These are phyloP conservation scores for Lachnum nothofagi DNA, from an alignment of 2,329 filamentous ascomycete species.

Conservation along the genomic window DNA sequence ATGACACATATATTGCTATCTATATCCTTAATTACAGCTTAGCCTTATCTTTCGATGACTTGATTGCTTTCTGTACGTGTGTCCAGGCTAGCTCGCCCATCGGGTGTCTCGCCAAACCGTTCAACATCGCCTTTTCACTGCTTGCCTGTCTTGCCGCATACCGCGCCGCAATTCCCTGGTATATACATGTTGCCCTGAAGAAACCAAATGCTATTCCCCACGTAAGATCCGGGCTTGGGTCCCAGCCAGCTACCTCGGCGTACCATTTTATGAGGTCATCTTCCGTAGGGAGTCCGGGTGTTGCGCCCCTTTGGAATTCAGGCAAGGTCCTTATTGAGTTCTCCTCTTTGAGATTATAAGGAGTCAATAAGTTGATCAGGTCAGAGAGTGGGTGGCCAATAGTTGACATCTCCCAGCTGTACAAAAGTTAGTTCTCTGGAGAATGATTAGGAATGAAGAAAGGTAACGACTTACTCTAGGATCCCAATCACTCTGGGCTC, in stretches of 20 bases:
- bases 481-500: constrained; percentile 87
- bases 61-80: constrained; percentile 53
- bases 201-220: constrained; percentile 61
- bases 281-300: constrained; percentile 45
- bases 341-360: constrained; percentile 35
- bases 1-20: not conserved
- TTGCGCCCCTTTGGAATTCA: constrained; percentile 44
- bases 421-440: not conserved
- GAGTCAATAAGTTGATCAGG: constrained; percentile 69
- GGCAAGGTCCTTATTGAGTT: constrained; percentile 33
- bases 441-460: not conserved
- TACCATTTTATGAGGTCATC: constrained; percentile 63
- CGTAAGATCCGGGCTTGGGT: constrained; percentile 56
- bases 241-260: constrained; percentile 62
- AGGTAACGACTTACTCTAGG: constrained; percentile 59
- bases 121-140: constrained; percentile 71
- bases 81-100: constrained; percentile 77
- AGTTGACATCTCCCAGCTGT: constrained; percentile 92
- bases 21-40: constrained; percentile 37
- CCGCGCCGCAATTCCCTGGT: constrained; percentile 87
- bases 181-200: constrained; percentile 57
- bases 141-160: constrained; percentile 83
- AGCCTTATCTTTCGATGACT: constrained; percentile 32
- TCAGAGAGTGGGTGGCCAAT: constrained; percentile 94
- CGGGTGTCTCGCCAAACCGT: constrained; percentile 63